Base-by-base conservation (phyloP, 306 rosid species). In the Prunus davidiana region DNA sequence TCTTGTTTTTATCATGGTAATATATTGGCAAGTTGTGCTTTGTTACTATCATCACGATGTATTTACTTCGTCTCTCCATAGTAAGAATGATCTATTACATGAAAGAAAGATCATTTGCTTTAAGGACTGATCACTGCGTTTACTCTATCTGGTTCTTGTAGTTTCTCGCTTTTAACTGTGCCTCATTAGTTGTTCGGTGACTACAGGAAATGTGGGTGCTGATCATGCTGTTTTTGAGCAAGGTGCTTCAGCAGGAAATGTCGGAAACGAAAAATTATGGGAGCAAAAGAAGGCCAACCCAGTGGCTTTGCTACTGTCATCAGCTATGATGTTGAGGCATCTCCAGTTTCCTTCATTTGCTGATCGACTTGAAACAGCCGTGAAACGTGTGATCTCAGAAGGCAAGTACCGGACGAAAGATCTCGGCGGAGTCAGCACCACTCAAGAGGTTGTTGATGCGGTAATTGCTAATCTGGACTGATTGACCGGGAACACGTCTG, bases 291-390 rank as follows among this genome's bases (percentile, higher is more conserved):
- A 65, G 71, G 97, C 97, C 16, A 95, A 95, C 78, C 98, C 98
- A 1, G 98, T 89, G 45, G 98, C 98, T 34, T 81, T 95, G 80
- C 93, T 95, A 50, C 91, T 95, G 52, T 92, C 97, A 3, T 95
- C 97, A 0, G 93, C 98, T 81, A 95, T 95, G 97, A 92, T 92
- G 98, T 91, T 92, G 56, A 87, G 98, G 74, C 98, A 95, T 87
- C 93, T 95, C 18, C 97, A 88, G 81, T 95, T 92, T 76, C 98
- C 97, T 43, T 87, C 96, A 60, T 91, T 94, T 78, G 93, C 98
- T 30, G 97, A 94, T 76, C 90, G 92, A 62, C 82, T 94, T 64
- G 98, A 94, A 75, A 87, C 83, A 64, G 97, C 98, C 1, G 97
- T 94, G 67, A 77, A 90, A 57, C 84, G 75, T 43, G 98, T 94